Percentiles rank a stretch among this genome's conserved stretches.
phyloP scores from a whole-genome alignment of 2,329 filamentous ascomycete species.

The Leptographium wingfieldii region DNA sequence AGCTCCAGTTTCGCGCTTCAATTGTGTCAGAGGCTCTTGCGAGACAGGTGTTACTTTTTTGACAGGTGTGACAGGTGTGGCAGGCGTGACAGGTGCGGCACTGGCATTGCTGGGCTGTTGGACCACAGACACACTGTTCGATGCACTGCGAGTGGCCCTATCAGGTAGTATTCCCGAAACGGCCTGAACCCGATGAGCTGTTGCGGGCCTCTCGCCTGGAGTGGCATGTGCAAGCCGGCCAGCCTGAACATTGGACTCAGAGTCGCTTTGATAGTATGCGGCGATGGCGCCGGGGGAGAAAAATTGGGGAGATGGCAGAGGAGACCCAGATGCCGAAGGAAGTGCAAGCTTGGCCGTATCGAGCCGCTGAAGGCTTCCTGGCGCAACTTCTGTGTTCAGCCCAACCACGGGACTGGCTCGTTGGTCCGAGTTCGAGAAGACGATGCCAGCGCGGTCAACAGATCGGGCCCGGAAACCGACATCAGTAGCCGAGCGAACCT shows the following conservation, averaged over 20 bases:
- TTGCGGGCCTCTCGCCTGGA: constrained; percentile 32
- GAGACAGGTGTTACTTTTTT: neutral
- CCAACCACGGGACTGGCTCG: constrained; percentile 52
- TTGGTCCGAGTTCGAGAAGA: constrained; percentile 47
- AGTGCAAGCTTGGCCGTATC: neutral
- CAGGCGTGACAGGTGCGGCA: neutral
- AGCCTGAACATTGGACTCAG: constrained; percentile 30
- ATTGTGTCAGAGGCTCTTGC: neutral
- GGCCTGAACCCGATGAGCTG: constrained; percentile 30
- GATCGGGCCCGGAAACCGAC: constrained; percentile 45
- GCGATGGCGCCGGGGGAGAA: constrained; percentile 26
- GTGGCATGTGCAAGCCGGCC: constrained; percentile 22
- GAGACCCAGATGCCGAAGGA: neutral
- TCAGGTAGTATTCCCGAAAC: constrained; percentile 15
- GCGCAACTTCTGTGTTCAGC: constrained; percentile 47
- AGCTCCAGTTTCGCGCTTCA: neutral
- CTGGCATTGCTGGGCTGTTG: neutral
- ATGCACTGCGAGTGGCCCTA: neutral
- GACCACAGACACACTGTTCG: neutral
- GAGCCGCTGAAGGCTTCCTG: constrained; percentile 41
- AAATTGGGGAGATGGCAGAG: constrained; percentile 12
- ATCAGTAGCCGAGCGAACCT: constrained; percentile 25
- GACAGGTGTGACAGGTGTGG: too few relatives aligned
- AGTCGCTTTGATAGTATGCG: constrained; percentile 30
- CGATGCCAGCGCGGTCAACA: constrained; percentile 42